Evolutionary conservation across 441 rosid species (phyloP).

Genomic region (Kokia cookei): DNA sequence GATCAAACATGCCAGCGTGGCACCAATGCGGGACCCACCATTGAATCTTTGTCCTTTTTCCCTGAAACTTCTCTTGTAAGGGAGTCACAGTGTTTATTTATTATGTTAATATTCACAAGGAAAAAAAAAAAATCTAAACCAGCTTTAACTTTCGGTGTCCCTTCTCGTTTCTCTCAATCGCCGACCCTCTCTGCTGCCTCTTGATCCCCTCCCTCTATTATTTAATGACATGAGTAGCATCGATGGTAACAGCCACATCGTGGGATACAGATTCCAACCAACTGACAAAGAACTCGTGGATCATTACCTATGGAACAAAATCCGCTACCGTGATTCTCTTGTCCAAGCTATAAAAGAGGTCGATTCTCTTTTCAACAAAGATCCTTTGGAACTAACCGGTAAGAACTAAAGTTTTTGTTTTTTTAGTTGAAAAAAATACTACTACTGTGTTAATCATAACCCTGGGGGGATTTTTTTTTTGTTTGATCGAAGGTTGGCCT

Average conservation of each 20-base stretch:
- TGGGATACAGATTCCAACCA: conserved; percentile 34
- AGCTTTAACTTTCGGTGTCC: background rate
- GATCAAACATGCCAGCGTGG: too few relatives aligned
- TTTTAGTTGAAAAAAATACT: background rate
- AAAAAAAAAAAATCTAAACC: background rate
- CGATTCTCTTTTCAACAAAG: conserved; percentile 12
- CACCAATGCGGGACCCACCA: too few relatives aligned
- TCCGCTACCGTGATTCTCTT: conserved; percentile 10
- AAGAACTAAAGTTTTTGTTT: background rate
- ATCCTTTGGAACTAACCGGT: conserved; percentile 24
- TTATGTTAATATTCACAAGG: background rate
- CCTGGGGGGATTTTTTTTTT: background rate
- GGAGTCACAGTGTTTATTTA: background rate
- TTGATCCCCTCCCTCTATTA: background rate
- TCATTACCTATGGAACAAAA: conserved; percentile 17
- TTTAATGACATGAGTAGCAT: background rate
- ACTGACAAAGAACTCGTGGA: conserved; percentile 26
- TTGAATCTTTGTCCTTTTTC: too few relatives aligned
- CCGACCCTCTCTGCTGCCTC: too few relatives aligned
- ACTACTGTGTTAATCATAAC: background rate
- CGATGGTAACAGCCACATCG: background rate
- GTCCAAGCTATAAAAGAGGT: conserved; percentile 9
- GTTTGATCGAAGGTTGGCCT: background rate
- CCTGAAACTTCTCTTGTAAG: too few relatives aligned
- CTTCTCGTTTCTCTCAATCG: background rate